Evolutionary conservation across 2,329 filamentous ascomycete genomes (phyloP), one percentile per base, ranked within the genome.

Genomic region (Trichoderma sp.): DNA sequence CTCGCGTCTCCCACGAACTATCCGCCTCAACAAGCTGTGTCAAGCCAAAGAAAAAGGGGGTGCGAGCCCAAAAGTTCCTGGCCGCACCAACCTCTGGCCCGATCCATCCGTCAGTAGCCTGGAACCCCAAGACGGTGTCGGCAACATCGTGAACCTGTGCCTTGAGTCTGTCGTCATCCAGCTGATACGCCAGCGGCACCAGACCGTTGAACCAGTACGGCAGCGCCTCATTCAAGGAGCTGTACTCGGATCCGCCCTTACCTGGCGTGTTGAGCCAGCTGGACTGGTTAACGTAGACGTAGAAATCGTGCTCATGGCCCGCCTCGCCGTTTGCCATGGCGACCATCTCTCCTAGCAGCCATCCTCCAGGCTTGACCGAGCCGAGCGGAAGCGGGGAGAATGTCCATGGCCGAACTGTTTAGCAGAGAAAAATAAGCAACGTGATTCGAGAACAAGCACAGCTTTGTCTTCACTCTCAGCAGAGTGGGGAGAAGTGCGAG

Each of bases 141-240:
- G 37, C 84, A 13, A 73, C 70, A 0, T 66, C 13, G 5, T 68
- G 56, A 4, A 70, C 81, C 68, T 88, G 84, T 0, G 69, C 72
- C 72, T 85, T 84, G 45, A 76, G 70, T 10, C 70, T 58, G 3
- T 69, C 66, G 72, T 87, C 81, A 42, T 84, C 77, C 2, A 85
- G 74, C 0, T 76, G 74, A 70, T 84, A 88, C 0, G 86, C 85
- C 60, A 88, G 76, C 1, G 86, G 85, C 0, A 88, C 85, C 1
- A 88, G 76, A 2, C 82, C 83, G 71, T 88, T 88, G 74, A 87
- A 84, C 84, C 86, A 89, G 74, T 88, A 89, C 0, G 86, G 84
- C 22, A 84, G 78, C 0, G 80, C 84, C 76, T 88, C 86, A 70
- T 87, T 83, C 8, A 88, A 74, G n/a, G 76, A 77, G 67, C 82